Evolutionary conservation across 2,329 filamentous ascomycete genomes (phyloP).

Genomic region (Aspergillus sclerotialis): DNA sequence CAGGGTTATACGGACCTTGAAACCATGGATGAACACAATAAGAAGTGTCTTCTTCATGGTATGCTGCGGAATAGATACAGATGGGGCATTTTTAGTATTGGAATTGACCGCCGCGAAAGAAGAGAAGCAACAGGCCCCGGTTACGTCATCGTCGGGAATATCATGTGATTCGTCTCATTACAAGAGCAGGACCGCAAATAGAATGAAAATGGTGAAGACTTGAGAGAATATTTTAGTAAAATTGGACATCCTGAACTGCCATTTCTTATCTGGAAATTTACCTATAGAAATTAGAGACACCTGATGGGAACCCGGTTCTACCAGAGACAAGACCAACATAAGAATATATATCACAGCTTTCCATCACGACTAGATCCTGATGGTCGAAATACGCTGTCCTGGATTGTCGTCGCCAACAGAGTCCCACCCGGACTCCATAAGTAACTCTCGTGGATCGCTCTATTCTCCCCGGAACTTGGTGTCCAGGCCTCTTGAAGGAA

Average conservation of each 20-base stretch:
- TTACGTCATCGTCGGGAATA: background rate
- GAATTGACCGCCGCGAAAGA: background rate
- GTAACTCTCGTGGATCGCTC: conserved; percentile 42
- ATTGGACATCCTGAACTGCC: no score
- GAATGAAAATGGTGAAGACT: background rate
- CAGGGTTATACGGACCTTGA: conserved; percentile 35
- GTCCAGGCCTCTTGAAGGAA: conserved; percentile 46
- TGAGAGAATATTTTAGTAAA: background rate
- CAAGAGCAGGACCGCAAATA: no score
- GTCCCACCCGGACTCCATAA: conserved; percentile 38
- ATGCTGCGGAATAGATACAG: background rate
- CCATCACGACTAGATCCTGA: conserved; percentile 7
- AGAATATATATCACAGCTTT: conserved; percentile 17
- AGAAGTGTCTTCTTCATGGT: conserved; percentile 41
- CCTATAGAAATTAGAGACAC: no score
- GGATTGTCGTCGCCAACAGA: conserved; percentile 42
- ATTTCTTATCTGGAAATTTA: no score
- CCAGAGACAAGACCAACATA: no score
- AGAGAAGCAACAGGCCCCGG: background rate
- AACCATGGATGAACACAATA: conserved; percentile 43
- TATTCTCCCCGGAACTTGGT: conserved; percentile 37
- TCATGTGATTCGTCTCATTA: no score
- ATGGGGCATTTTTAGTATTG: conserved; percentile 5
- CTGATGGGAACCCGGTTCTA: no score
- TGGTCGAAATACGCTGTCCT: conserved; percentile 44